Evolutionary conservation across 305 asterid genomes (phyloP).

Genomic region (Ajuga reptans): DNA sequence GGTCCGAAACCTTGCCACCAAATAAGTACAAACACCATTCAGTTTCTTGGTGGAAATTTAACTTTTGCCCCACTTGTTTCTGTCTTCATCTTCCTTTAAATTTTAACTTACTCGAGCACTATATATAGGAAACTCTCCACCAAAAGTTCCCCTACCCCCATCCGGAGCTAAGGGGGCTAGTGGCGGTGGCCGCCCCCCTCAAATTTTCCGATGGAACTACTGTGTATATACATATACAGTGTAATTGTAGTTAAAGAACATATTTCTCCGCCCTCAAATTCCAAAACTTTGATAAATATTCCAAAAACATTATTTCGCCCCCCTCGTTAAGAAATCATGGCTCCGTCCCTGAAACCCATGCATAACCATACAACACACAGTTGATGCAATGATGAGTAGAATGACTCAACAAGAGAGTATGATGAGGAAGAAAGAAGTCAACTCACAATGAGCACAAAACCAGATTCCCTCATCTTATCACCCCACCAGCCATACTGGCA

Average conservation of each 20-base stretch:
- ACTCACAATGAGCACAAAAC: constrained; percentile 32
- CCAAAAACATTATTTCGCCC: too few species aligned
- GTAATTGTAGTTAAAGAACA: too few species aligned
- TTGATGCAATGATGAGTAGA: constrained; percentile 36
- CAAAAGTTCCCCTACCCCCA: neutral
- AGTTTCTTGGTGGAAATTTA: neutral
- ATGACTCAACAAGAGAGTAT: constrained; percentile 28
- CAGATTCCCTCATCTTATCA: constrained; percentile 24
- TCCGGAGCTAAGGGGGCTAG: too few species aligned
- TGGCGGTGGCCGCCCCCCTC: too few species aligned
- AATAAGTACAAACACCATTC: neutral
- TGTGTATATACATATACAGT: too few species aligned
- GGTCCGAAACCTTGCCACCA: neutral
- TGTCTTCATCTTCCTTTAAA: neutral
- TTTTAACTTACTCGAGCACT: neutral
- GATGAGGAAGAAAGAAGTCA: constrained; percentile 39
- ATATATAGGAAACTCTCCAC: neutral
- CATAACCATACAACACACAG: constrained; percentile 15
- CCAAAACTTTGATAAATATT: too few species aligned
- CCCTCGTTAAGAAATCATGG: too few species aligned
- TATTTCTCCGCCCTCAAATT: too few species aligned
- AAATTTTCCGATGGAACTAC: too few species aligned
- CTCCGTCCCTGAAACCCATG: too few species aligned
- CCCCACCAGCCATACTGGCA: constrained; percentile 19
- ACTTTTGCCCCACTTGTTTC: neutral